Evolutionary conservation across 202 grass and related monocot genomes (phyloP).

Genomic region (Saccharum hybrid): DNA sequence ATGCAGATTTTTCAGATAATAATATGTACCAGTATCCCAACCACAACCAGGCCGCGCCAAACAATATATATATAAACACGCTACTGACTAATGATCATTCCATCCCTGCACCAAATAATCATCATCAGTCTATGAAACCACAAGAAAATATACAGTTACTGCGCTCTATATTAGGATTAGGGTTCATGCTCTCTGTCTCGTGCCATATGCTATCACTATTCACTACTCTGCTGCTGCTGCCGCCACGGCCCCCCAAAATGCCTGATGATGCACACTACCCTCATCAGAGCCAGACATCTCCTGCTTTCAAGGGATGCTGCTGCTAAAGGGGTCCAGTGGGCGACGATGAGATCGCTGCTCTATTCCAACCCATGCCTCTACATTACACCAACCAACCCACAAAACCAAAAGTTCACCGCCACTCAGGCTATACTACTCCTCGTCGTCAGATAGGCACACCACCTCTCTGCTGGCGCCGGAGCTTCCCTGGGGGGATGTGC

Average conservation of each 20-base stretch:
- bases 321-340: background rate
- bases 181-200: background rate
- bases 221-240: background rate
- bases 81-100: background rate
- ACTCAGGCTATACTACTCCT: background rate
- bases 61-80: background rate
- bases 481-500: background rate
- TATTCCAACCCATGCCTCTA: background rate
- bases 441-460: conserved; percentile 58
- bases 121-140: background rate
- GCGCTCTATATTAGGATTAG: background rate
- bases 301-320: conserved; percentile 29
- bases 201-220: background rate
- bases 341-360: too few species aligned
- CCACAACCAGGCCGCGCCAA: background rate
- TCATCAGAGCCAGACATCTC: conserved; percentile 22
- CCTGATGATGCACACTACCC: background rate
- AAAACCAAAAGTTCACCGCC: background rate
- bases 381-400: background rate
- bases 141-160: background rate
- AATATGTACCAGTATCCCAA: background rate
- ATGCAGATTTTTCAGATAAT: background rate
- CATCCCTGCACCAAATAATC: background rate
- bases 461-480: background rate
- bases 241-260: background rate